phyloP scores from a whole-genome alignment of 108 stramenopile genomes.

The Pseudonitzschia multistriata region DNA sequence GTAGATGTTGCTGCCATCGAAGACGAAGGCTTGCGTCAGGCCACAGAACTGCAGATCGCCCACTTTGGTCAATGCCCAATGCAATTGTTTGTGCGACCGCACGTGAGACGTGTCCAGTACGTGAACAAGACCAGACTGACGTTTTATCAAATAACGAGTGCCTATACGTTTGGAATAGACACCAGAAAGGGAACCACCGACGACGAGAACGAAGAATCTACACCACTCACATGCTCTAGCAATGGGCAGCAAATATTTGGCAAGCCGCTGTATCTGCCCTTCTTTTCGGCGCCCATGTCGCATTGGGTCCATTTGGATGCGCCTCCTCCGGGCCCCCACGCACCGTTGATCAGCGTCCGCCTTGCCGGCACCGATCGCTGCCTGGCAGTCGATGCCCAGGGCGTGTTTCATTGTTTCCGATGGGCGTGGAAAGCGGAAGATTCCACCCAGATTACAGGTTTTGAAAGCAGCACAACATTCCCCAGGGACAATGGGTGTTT shows the following conservation, averaged over 20 bases:
- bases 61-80: slow-evolving; percentile 98
- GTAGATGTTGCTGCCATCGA: slow-evolving; percentile 94
- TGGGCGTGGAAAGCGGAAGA: slow-evolving; percentile 87
- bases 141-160: slow-evolving; percentile 55
- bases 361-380: slow-evolving; percentile 79
- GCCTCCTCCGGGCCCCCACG: slow-evolving; percentile 89
- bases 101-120: slow-evolving; percentile 39
- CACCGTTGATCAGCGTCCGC: slow-evolving; percentile 65
- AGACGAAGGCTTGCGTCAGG: slow-evolving; percentile 84
- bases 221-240: neutral
- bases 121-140: slow-evolving; percentile 27
- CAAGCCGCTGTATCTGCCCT: slow-evolving; percentile 59
- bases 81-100: slow-evolving; percentile 72
- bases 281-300: slow-evolving; percentile 80
- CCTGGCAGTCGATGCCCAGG: slow-evolving; percentile 85
- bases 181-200: neutral
- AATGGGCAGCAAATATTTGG: slow-evolving; percentile 20
- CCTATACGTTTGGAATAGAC: slow-evolving; percentile 41
- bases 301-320: slow-evolving; percentile 88
- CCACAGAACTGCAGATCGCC: slow-evolving; percentile 94
- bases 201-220: neutral
- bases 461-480: slow-evolving; percentile 15
- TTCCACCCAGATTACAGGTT: slow-evolving; percentile 27
- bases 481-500: slow-evolving; percentile 78
- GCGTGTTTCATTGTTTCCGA: slow-evolving; percentile 86